A percentile compares a stretch with the other conserved stretches of the same genome.
Evolutionary conservation across 2,329 filamentous ascomycete genomes (phyloP).

Genomic region (Arthrobotrys sinensis): DNA sequence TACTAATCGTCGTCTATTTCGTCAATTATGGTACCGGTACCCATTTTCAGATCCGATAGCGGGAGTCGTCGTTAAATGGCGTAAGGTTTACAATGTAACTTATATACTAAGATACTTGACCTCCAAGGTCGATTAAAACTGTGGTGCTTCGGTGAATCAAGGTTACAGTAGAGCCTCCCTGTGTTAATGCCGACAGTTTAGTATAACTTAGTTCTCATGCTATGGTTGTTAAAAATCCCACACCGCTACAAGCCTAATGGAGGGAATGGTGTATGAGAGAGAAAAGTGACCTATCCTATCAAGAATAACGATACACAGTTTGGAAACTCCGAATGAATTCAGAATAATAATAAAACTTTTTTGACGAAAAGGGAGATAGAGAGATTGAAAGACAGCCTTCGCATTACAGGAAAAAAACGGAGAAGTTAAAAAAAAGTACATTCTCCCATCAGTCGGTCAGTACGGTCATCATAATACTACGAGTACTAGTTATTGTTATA

Average conservation of each 20-base stretch:
- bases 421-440: background rate
- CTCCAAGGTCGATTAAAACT: too few species aligned
- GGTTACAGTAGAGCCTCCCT: too few species aligned
- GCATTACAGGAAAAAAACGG: constrained; percentile 6
- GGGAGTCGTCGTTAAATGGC: too few species aligned
- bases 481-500: constrained; percentile 30
- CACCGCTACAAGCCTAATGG: background rate
- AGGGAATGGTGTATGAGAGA: background rate
- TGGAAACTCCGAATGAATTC: constrained; percentile 18
- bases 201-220: too few species aligned
- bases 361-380: background rate
- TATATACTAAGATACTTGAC: too few species aligned
- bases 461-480: constrained; percentile 8
- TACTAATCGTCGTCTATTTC: background rate
- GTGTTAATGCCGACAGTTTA: too few species aligned
- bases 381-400: background rate
- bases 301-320: constrained; percentile 17
- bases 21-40: too few species aligned
- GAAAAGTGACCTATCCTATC: constrained; percentile 15
- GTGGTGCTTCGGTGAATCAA: too few species aligned
- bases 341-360: constrained; percentile 20
- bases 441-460: constrained; percentile 15
- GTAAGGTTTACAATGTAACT: too few species aligned
- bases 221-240: too few species aligned
- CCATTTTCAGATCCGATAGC: too few species aligned